Evolutionary conservation across 805 yeast genomes (phyloP).

Genomic region (Saturnispora besseyi): DNA sequence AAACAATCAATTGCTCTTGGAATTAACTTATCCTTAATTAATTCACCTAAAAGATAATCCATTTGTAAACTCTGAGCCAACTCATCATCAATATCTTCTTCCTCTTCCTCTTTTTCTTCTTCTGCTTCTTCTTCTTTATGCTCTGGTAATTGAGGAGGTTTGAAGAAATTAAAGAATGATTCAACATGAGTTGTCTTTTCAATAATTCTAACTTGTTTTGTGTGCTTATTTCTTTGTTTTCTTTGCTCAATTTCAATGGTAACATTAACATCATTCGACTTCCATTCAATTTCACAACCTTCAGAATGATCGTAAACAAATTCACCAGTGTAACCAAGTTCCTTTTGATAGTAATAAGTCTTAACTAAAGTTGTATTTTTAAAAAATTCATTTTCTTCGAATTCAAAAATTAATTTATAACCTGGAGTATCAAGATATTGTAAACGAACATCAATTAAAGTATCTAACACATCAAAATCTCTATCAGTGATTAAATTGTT

Average conservation of each 20-base stretch:
- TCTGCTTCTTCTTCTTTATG: slow-evolving; percentile 40
- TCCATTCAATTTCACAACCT: slow-evolving; percentile 82
- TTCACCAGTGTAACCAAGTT: slow-evolving; percentile 90
- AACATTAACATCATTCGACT: slow-evolving; percentile 66
- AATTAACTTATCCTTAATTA: slow-evolving; percentile 87
- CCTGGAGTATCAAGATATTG: slow-evolving; percentile 82
- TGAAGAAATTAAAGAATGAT: slow-evolving; percentile 92
- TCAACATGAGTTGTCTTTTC: slow-evolving; percentile 92
- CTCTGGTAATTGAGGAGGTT: slow-evolving; percentile 75
- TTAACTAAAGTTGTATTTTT: slow-evolving; percentile 64
- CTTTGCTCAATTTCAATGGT: slow-evolving; percentile 86
- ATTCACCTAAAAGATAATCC: slow-evolving; percentile 94
- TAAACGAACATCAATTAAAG: slow-evolving; percentile 62
- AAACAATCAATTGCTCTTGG: slow-evolving; percentile 99
- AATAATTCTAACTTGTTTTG: slow-evolving; percentile 92
- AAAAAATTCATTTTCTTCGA: slow-evolving; percentile 67
- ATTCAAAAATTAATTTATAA: slow-evolving; percentile 77
- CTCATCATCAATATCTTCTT: slow-evolving; percentile 61
- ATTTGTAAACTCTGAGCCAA: slow-evolving; percentile 78
- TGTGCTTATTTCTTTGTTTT: slow-evolving; percentile 93
- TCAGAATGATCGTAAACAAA: slow-evolving; percentile 96
- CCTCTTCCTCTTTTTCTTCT: slow-evolving; percentile 33
- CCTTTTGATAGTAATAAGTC: slow-evolving; percentile 89
- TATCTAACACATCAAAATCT: slow-evolving; percentile 74
- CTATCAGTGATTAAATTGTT: slow-evolving; percentile 82